A percentile compares a stretch with the other conserved stretches of the same genome.
Evolutionary conservation across 495 filamentous ascomycete species (phyloP).

Genomic region (Beverwykella pulmonaria): DNA sequence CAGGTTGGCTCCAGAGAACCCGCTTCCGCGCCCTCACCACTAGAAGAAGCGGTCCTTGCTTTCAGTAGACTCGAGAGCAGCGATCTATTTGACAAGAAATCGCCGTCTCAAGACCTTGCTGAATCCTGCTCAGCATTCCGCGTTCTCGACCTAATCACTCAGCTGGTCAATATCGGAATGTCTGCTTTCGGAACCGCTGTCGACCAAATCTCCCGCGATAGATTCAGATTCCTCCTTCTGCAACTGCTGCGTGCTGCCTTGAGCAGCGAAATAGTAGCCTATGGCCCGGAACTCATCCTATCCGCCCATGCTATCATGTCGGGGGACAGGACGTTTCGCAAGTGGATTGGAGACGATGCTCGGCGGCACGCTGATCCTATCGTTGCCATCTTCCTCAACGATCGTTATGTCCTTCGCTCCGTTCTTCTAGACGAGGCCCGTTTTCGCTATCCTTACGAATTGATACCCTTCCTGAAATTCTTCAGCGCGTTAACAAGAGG

Average conservation of each 20-base stretch:
- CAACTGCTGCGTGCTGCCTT: conserved; percentile 30
- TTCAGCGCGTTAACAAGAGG: conserved; percentile 58
- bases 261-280: conserved; percentile 18
- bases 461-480: conserved; percentile 73
- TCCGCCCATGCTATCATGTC: conserved; percentile 22
- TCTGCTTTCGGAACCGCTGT: conserved; percentile 16
- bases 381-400: conserved; percentile 45
- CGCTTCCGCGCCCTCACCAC: background rate
- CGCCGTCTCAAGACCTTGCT: conserved; percentile 24
- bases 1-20: background rate
- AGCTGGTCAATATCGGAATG: conserved; percentile 20
- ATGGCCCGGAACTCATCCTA: conserved; percentile 30
- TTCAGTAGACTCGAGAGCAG: conserved; percentile 7
- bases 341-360: conserved; percentile 16
- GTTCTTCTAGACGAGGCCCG: conserved; percentile 63
- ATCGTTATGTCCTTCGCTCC: conserved; percentile 59
- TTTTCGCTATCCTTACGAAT: conserved; percentile 83
- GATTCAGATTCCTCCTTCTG: conserved; percentile 20
- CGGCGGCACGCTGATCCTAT: conserved; percentile 24
- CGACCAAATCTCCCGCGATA: conserved; percentile 30
- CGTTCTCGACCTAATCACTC: conserved; percentile 18
- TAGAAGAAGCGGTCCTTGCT: conserved; percentile 22
- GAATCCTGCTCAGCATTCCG: conserved; percentile 13
- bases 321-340: conserved; percentile 13
- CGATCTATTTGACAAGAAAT: conserved; percentile 17